These are phyloP conservation scores for Sporormia fimetaria DNA, from an alignment of 495 filamentous ascomycete genomes.

Conservation along the genomic window DNA sequence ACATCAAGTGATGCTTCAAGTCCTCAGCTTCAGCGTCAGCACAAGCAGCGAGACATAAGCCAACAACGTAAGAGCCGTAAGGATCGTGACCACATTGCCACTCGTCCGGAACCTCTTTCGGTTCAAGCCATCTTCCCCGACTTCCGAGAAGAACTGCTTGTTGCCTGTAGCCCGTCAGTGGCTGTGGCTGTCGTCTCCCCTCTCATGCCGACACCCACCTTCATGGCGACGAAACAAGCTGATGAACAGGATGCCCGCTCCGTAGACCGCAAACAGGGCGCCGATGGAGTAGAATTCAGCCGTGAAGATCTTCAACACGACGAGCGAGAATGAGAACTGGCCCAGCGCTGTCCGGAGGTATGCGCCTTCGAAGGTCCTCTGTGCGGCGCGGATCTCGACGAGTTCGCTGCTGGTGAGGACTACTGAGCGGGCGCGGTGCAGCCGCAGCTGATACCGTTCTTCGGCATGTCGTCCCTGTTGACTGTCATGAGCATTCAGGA, in stretches of 20 bases:
- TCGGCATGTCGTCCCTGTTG: constrained; percentile 28
- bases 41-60: constrained; percentile 72
- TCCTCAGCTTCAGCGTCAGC: constrained; percentile 46
- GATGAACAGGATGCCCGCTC: constrained; percentile 68
- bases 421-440: constrained; percentile 76
- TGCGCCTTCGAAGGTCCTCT: constrained; percentile 93
- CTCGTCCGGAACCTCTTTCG: constrained; percentile 80
- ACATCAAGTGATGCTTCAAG: too few species aligned
- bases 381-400: constrained; percentile 85
- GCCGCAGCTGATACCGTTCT: constrained; percentile 43
- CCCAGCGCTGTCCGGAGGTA: constrained; percentile 89
- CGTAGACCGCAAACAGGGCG: constrained; percentile 84
- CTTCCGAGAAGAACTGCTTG: constrained; percentile 77
- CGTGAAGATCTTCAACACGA: constrained; percentile 94
- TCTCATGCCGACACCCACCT: constrained; percentile 30
- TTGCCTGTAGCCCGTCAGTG: constrained; percentile 42
- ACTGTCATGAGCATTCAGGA: not conserved
- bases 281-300: constrained; percentile 89
- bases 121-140: constrained; percentile 53
- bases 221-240: constrained; percentile 73
- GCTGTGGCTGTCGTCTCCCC: not conserved
- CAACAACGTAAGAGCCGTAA: constrained; percentile 69
- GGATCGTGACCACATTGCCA: constrained; percentile 61
- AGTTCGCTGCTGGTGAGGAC: constrained; percentile 73
- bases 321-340: constrained; percentile 87